Conservation (phyloP, 2,329 filamentous ascomycete genomes). For the Claviceps sp. region DNA sequence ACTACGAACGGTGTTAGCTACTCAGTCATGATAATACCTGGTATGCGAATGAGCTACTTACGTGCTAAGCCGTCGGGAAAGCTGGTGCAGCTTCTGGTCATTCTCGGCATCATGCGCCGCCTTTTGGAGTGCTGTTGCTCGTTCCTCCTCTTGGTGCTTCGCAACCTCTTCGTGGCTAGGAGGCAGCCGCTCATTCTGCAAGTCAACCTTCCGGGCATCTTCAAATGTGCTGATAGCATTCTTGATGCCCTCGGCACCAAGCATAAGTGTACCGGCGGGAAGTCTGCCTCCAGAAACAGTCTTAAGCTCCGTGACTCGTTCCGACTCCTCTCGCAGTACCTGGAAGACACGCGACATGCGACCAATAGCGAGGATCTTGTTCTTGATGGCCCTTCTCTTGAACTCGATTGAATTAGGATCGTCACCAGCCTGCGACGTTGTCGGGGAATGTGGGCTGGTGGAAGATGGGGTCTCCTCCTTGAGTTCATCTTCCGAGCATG, state of each 20-base stretch:
- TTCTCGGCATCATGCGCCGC: conserved; percentile 84
- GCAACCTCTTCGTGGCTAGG: conserved; percentile 86
- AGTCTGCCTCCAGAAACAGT: conserved; percentile 86
- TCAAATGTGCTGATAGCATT: conserved; percentile 95
- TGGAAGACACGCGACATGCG: conserved; percentile 96
- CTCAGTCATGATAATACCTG: not conserved
- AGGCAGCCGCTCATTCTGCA: conserved; percentile 90
- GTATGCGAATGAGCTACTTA: conserved; percentile 28
- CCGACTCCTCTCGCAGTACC: conserved; percentile 91
- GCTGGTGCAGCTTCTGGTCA: conserved; percentile 71
- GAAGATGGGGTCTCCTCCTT: conserved; percentile 72
- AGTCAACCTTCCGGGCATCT: conserved; percentile 88
- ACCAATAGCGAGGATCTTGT: conserved; percentile 97
- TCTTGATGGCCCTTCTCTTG: conserved; percentile 95
- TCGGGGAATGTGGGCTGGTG: conserved; percentile 43
- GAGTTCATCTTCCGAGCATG: conserved; percentile 96
- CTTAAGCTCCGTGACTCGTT: conserved; percentile 94
- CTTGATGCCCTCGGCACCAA: conserved; percentile 96
- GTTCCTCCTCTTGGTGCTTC: conserved; percentile 68
- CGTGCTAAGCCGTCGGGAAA: conserved; percentile 92
- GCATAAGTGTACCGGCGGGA: conserved; percentile 91
- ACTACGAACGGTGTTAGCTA: conserved; percentile 9
- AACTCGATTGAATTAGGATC: conserved; percentile 84
- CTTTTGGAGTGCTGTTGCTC: conserved; percentile 71
- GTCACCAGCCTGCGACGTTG: conserved; percentile 31